Conservation (phyloP, 163 green algal genomes). For the Volvox carteri region DNA sequence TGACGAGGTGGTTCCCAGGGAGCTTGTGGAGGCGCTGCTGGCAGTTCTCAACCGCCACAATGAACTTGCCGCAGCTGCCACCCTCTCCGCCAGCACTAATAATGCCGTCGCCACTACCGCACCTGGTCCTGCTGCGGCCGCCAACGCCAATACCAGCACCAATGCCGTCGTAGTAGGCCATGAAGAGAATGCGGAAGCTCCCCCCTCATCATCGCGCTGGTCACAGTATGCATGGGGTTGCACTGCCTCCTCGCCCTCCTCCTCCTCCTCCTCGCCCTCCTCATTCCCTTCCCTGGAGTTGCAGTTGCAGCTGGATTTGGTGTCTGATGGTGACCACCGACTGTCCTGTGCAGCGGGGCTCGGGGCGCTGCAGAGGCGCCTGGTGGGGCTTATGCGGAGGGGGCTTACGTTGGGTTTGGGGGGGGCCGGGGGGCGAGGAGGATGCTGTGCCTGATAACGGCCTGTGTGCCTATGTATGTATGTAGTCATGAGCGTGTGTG, state of each 20-base stretch:
- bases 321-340: constrained; percentile 23
- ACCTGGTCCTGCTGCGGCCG: neutral
- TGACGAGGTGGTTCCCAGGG: constrained; percentile 29
- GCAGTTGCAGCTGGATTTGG: neutral
- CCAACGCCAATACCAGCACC: neutral
- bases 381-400: neutral
- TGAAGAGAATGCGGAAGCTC: neutral
- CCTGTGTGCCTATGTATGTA: too few species aligned
- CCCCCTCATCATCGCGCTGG: neutral
- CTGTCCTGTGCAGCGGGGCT: constrained; percentile 2
- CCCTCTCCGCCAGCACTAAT: neutral
- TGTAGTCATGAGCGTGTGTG: too few species aligned
- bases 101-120: neutral
- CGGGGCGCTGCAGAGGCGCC: neutral
- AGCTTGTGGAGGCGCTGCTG: neutral
- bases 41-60: neutral
- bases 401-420: too few species aligned
- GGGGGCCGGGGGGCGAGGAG: too few species aligned
- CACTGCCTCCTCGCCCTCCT: too few species aligned
- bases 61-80: neutral
- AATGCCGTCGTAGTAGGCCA: neutral
- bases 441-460: too few species aligned
- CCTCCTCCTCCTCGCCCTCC: too few species aligned
- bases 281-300: too few species aligned
- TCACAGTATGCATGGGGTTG: too few species aligned